Base-by-base conservation (phyloP, 495 filamentous ascomycete species). In the Penicillium soppii region DNA sequence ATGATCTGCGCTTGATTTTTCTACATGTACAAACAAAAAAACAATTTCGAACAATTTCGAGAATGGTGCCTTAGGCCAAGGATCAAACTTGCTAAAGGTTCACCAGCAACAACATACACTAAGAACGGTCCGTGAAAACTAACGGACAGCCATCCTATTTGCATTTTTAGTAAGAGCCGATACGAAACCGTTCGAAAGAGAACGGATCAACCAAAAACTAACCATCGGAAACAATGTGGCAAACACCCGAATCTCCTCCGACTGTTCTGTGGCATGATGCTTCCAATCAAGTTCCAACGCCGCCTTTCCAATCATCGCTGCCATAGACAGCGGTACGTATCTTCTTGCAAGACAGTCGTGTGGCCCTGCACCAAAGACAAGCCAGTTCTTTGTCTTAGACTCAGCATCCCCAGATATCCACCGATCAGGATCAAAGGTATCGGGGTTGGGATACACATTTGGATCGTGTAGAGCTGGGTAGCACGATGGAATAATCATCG, bases 161-260 rank as follows among this genome's bases (percentile, higher is more conserved):
- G 7, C 5, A 47, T 10, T 16, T 19, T 50, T 26, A 51, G 26
- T 9, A 56, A 30, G 29, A 13, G 5, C 1, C 1, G 12, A 37
- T 42, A 48, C 57, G 17, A 15, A 44, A 0, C 9, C 5, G 17
- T 16, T 26, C 9, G 32, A 7, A 35, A 46, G 10, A 39, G 7
- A 7, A 7, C 2, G 39, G 22, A 23, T n/a, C 62, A 6, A 17
- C 13, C 75, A 30, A 30, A 21, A 10, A 76, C 87, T 69, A 69
- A 94, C 91, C 87, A 86, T 88, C 26, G 92, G 92, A 74, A 97
- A 97, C 29, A 97, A 85, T 10, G 90, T 95, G 1, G 92, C 92
- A 74, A 97, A 97, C 21, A 96, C 91, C 71, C 91, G 86, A 64
- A 97, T 96, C 71, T 94, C 83, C 68, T 97, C 92, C 0, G 88